Evolutionary conservation across 2,329 filamentous ascomycete species (phyloP).

Genomic region (Fusarium sp.): DNA sequence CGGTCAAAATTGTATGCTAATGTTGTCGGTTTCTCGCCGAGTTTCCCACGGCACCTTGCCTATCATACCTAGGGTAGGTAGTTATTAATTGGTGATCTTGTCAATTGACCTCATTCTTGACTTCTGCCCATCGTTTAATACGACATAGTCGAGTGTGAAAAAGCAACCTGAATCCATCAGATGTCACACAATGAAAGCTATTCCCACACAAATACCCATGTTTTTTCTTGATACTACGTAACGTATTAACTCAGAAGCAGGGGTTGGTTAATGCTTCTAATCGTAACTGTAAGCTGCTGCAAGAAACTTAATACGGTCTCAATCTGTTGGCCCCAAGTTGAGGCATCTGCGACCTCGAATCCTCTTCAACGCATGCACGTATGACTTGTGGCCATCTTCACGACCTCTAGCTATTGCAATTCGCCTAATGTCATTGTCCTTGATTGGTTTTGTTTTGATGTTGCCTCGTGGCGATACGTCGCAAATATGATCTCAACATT

Average conservation of each 20-base stretch:
- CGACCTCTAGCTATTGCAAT: slow-evolving; percentile 12
- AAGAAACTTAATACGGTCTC: slow-evolving; percentile 34
- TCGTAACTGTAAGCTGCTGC: slow-evolving; percentile 18
- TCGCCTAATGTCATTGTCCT: background rate
- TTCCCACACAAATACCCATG: slow-evolving; percentile 11
- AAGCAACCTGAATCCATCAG: background rate
- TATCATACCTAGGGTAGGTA: no score
- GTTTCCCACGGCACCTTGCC: background rate
- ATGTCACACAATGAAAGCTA: slow-evolving; percentile 7
- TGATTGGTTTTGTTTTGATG: slow-evolving; percentile 26
- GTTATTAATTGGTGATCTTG: background rate
- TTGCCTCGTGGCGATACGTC: slow-evolving; percentile 10
- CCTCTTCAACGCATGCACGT: slow-evolving; percentile 26
- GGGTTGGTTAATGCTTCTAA: slow-evolving; percentile 5
- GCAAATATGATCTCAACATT: slow-evolving; percentile 10
- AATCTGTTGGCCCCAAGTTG: slow-evolving; percentile 46
- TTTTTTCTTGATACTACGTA: slow-evolving; percentile 26
- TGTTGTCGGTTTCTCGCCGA: background rate
- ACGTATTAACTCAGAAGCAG: slow-evolving; percentile 24
- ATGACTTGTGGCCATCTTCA: slow-evolving; percentile 24
- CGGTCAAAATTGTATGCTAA: background rate
- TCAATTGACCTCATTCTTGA: background rate
- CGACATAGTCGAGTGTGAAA: background rate
- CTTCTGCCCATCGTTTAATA: background rate
- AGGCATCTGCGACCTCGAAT: slow-evolving; percentile 28